Conservation (phyloP, 164 flowering plant species). For the Vitis rotundifolia region DNA sequence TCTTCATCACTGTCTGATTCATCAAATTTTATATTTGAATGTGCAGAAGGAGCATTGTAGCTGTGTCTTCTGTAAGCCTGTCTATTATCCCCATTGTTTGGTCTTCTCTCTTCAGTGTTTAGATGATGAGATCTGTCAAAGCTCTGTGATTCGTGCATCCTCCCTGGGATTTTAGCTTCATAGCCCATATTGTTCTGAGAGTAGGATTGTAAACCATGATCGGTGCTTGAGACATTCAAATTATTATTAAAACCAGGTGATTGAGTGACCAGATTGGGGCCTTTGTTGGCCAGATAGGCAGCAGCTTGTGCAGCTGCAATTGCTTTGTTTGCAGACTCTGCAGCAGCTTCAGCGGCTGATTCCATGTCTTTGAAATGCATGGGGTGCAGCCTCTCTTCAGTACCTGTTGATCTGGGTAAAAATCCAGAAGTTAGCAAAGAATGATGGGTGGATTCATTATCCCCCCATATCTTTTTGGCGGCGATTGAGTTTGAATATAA, state of each 20-base stretch:
- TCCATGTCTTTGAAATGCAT: constrained; percentile 52
- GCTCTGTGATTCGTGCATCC: constrained; percentile 25
- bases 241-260: constrained; percentile 13
- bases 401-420: constrained; percentile 19
- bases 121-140: constrained; percentile 23
- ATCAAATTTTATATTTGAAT: constrained; percentile 67
- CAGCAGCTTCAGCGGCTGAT: constrained; percentile 89
- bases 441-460: too few species aligned
- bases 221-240: constrained; percentile 21
- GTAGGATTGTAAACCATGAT: constrained; percentile 13
- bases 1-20: constrained; percentile 86
- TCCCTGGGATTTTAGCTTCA: constrained; percentile 21
- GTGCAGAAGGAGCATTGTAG: constrained; percentile 44
- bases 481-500: neutral
- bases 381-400: constrained; percentile 17
- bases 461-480: neutral
- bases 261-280: constrained; percentile 18
- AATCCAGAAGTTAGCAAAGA: neutral
- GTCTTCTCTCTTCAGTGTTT: constrained; percentile 23
- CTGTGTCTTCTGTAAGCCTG: constrained; percentile 59
- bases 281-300: constrained; percentile 59
- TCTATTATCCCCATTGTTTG: constrained; percentile 15
- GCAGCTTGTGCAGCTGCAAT: constrained; percentile 91
- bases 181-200: constrained; percentile 1
- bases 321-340: constrained; percentile 75